Evolutionary conservation across 208 protist genomes (phyloP), one percentile per base, ranked within the genome.

Genomic region (Trypanosoma brucei): DNA sequence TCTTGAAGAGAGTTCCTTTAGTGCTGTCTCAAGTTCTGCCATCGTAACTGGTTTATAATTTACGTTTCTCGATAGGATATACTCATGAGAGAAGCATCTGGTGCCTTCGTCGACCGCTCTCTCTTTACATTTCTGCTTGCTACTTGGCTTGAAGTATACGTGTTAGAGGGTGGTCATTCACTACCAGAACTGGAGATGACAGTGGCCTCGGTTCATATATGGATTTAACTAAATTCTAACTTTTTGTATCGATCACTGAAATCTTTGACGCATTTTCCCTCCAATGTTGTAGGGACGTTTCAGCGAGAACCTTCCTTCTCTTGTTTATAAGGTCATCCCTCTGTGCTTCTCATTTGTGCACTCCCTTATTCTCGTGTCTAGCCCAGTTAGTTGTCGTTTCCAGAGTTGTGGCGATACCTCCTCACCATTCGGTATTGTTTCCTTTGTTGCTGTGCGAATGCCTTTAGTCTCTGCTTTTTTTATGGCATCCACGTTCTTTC

Each of bases 371-470:
- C 58, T 54, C 36, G 58, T 62, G 31, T 77, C 65, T 4, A 49
- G 37, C 6, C 44, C 42, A 14, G 1, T 13, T 0, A 67, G 55
- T 44, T 73, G 55, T n/a, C 54, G 60, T 11, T 59, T 62, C 68
- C 59, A 73, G 33, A 55, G 52, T 8, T 59, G 68, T 11, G 60
- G 44, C 13, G 34, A 7, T n/a, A 34, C 11, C 4, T 30, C 3
- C 62, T 35, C 46, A 14, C 62, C n/a, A 48, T 30, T 37, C 35
- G 46, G 9, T 45, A 35, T 42, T 13, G 30, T 30, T 11, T 34
- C n/a, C 35, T 35, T 55, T 11, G 49, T 22, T 31, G 59, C 59
- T 5, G 14, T 54, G 1, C 37, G 59, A 11, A 65, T 65, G 0
- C 33, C 49, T 0, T 31, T 44, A 11, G 49, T 3, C 4, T 56